Evolutionary conservation across 495 filamentous ascomycete species (phyloP), one percentile per base, ranked within the genome.

Genomic region (Polyplosphaeria fusca): DNA sequence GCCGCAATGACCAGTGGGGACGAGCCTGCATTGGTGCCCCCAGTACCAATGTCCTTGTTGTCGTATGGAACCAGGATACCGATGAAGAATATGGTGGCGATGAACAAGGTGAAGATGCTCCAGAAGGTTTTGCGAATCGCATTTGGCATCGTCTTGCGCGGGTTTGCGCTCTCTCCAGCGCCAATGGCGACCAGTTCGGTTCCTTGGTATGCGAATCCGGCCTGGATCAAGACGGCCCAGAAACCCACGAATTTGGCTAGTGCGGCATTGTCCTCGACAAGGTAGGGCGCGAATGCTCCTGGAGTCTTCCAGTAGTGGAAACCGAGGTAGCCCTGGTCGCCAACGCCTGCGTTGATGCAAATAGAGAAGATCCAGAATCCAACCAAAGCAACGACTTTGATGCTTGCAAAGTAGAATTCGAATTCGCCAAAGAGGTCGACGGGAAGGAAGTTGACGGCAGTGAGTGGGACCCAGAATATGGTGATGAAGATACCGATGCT

Each of bases 401-500:
- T 61, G 7, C 39, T 59, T 0, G 61, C 35, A 30, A 67, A 65
- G 62, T 62, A 67, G 37, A 67, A 60, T 50, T 67, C 65, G 41
- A 58, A 47, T 25, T 67, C 65, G 26, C 62, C 65, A 30, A 62
- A 67, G 25, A 62, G 24, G 26, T 60, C 39, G 3, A 67, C 65
- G 18, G 62, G 52, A 13, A 65, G 16, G 42, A 59, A 62, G 38
- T 67, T 67, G 23, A 65, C 14, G 2, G 38, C n/a, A 5, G 62
- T 65, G 19, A 67, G 46, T 2, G 62, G 55, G 2, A 65, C 50
- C 61, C 56, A 62, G 41, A 67, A 65, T 28, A 60, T 60, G 25
- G 61, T 58, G 51, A 65, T 60, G 51, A 60, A 66, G 41, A 65
- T 60, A n/a, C 63, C 69, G 28, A 70, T 66, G 47, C 65, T 67